These are phyloP conservation scores for Protomyces inundatus DNA, from an alignment of 1,139 yeast genomes.

Conservation along the genomic window DNA sequence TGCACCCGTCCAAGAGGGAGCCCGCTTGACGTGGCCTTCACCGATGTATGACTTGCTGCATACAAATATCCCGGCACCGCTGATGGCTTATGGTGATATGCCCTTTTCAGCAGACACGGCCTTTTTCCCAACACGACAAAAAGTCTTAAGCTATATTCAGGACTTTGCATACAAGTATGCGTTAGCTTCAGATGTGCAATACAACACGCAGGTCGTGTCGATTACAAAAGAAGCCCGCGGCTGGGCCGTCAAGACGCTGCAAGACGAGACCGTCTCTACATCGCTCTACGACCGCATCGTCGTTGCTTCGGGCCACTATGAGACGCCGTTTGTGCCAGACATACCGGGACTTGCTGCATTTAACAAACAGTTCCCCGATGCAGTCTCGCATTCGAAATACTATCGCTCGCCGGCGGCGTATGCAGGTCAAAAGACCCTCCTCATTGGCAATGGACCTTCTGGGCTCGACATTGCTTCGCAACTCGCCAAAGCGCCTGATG, in stretches of 20 bases:
- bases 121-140: conserved; percentile 19
- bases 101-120: conserved; percentile 1
- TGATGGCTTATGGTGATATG: conserved; percentile 20
- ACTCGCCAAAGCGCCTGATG: conserved; percentile 38
- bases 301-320: conserved; percentile 48
- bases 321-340: conserved; percentile 53
- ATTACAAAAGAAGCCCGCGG: neutral
- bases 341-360: conserved; percentile 53
- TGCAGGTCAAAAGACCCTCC: conserved; percentile 44
- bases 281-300: conserved; percentile 52
- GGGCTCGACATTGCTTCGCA: conserved; percentile 58
- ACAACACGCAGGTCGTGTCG: conserved; percentile 1
- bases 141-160: conserved; percentile 9
- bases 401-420: conserved; percentile 52
- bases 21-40: conserved; percentile 25
- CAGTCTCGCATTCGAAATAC: conserved; percentile 55
- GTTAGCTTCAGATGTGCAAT: neutral
- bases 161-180: conserved; percentile 4
- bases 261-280: neutral
- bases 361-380: conserved; percentile 45
- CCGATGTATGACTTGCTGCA: conserved; percentile 30
- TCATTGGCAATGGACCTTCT: conserved; percentile 60
- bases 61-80: conserved; percentile 25
- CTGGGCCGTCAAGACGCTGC: neutral
- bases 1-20: neutral